Evolutionary conservation across 2,329 filamentous ascomycete genomes (phyloP).

Genomic region (Cercospora sp.): DNA sequence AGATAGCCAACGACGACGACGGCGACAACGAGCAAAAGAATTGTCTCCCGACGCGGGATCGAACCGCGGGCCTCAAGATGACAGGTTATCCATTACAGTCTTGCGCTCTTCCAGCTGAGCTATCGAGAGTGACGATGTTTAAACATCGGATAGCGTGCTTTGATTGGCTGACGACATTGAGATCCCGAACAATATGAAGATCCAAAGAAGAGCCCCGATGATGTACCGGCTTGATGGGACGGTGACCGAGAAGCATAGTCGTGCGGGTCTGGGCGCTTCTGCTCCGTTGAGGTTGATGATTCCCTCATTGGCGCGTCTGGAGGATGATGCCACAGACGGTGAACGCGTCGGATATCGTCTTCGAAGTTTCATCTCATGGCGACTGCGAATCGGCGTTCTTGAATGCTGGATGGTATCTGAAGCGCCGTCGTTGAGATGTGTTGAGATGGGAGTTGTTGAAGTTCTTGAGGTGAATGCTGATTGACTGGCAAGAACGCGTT

Average conservation of each 20-base stretch:
- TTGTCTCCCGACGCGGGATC: constrained; percentile 4
- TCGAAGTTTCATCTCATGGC: not conserved
- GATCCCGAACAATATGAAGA: not conserved
- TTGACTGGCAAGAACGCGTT: not conserved
- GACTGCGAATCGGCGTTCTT: not conserved
- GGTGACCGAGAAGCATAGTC: too few species aligned
- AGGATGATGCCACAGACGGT: not conserved
- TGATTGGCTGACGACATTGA: not conserved
- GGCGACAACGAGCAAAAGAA: not conserved
- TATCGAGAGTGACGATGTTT: constrained; percentile 11
- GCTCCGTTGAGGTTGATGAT: not conserved
- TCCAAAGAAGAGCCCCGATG: not conserved
- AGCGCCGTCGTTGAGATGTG: not conserved
- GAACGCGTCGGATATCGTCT: not conserved
- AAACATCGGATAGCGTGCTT: constrained; percentile 6
- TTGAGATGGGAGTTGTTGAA: not conserved
- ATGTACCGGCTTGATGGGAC: not conserved
- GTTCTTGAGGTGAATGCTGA: not conserved
- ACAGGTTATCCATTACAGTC: constrained; percentile 6
- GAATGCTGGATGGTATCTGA: not conserved
- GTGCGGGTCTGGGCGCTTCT: not conserved
- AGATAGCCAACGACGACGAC: not conserved
- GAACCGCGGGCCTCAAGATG: constrained; percentile 14
- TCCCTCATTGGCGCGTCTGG: not conserved
- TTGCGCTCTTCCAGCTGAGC: constrained; percentile 17